Evolutionary conservation across 768 basidiomycete genomes (phyloP).

Genomic region (Leccinum rimulosum): DNA sequence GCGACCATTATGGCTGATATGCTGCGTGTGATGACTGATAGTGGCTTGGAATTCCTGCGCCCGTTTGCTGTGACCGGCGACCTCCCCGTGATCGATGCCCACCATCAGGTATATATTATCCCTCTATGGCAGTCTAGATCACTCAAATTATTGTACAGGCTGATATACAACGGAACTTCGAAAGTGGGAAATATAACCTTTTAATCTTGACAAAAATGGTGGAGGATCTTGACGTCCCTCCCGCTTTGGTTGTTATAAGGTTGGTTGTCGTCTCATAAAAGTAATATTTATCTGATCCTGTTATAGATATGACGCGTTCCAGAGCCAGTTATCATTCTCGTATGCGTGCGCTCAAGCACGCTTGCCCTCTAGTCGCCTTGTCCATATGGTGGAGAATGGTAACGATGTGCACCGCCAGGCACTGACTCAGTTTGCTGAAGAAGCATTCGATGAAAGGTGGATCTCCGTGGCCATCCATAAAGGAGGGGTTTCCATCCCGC

Average conservation of each 20-base stretch:
- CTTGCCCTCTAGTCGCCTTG: slow-evolving; percentile 48
- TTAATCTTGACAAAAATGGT: slow-evolving; percentile 56
- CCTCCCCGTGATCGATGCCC: slow-evolving; percentile 30
- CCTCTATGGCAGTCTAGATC: neutral
- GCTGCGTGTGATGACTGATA: slow-evolving; percentile 49
- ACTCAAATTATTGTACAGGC: slow-evolving; percentile 33
- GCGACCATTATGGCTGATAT: slow-evolving; percentile 61
- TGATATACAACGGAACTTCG: slow-evolving; percentile 49
- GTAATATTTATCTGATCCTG: slow-evolving; percentile 10
- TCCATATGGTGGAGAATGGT: slow-evolving; percentile 62
- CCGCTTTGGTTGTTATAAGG: slow-evolving; percentile 61
- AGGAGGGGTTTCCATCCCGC: slow-evolving; percentile 41
- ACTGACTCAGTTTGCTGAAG: slow-evolving; percentile 42
- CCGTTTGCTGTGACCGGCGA: slow-evolving; percentile 47
- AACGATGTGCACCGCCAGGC: slow-evolving; percentile 55
- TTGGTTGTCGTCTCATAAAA: slow-evolving; percentile 28
- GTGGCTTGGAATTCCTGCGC: slow-evolving; percentile 49
- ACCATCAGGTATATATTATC: slow-evolving; percentile 32
- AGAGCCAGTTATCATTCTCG: slow-evolving; percentile 60
- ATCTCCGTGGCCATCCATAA: slow-evolving; percentile 40
- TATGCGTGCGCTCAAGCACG: slow-evolving; percentile 48
- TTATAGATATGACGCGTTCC: slow-evolving; percentile 42
- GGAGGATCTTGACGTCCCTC: slow-evolving; percentile 61
- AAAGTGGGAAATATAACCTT: slow-evolving; percentile 57
- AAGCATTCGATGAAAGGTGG: slow-evolving; percentile 49